A percentile compares a stretch with the other conserved stretches of the same genome.
These are phyloP conservation scores for Cryptosporidium sp. DNA, from an alignment of 169 alveolate species.

Conservation along the genomic window DNA sequence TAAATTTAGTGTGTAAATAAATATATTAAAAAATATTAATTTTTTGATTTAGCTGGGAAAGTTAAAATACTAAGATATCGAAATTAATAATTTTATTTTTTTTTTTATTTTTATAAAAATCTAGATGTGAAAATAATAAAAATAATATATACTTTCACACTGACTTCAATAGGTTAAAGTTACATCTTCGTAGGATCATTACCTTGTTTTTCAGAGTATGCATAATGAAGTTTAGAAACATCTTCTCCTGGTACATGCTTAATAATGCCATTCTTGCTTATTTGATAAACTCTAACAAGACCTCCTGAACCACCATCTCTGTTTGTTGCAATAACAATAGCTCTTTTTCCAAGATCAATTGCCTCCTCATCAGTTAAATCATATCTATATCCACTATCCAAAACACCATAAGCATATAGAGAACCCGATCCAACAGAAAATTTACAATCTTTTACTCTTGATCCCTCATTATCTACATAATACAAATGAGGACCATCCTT, in stretches of 20 bases:
- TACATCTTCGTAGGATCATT: conserved; percentile 51
- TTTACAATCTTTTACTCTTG: conserved; percentile 89
- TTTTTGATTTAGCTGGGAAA: not conserved
- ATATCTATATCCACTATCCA: conserved; percentile 92
- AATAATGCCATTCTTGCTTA: conserved; percentile 94
- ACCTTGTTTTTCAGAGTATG: conserved; percentile 86
- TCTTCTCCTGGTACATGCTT: conserved; percentile 91
- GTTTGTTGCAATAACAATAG: conserved; percentile 98
- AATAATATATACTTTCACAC: not conserved
- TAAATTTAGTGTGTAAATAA: too few relatives aligned
- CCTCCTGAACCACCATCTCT: conserved; percentile 99
- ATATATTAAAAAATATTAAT: too few relatives aligned
- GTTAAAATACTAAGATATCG: not conserved
- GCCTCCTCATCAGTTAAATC: conserved; percentile 96
- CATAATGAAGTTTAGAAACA: conserved; percentile 90
- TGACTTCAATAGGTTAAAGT: too few relatives aligned
- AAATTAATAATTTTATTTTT: too few relatives aligned
- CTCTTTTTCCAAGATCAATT: conserved; percentile 96
- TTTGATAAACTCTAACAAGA: conserved; percentile 96
- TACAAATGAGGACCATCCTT: conserved; percentile 91
- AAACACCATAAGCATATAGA: conserved; percentile 98
- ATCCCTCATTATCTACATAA: conserved; percentile 94
- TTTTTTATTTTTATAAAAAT: too few relatives aligned
- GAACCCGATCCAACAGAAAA: conserved; percentile 98
- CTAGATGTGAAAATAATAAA: too few relatives aligned